Evolutionary conservation across 768 basidiomycete species (phyloP), one percentile per base, ranked within the genome.

Genomic region (Panellus pusillus): DNA sequence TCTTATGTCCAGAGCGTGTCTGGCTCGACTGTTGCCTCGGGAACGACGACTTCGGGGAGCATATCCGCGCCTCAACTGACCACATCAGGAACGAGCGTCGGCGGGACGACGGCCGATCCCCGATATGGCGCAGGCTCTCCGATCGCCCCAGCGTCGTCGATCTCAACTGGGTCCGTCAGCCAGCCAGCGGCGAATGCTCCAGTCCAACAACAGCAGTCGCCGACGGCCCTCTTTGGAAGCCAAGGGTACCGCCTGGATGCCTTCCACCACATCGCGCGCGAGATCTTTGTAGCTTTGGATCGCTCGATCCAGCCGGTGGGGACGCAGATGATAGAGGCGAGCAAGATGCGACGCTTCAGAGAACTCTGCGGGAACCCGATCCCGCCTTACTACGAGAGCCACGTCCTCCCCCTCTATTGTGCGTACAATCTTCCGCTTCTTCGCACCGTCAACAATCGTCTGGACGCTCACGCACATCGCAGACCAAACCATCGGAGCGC

Each of bases 321-420:
- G 13, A 60, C 51, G 13, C 46, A 52, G 24, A 49, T 55, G 50
- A 53, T 60, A 13, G 59, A 60, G 19, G 59, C 59, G 18, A 50
- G 47, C 31, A 60, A 57, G 44, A 55, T 60, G 15, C 54, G 54
- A 1, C 50, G 54, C 1, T 60, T 57, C 32, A 38, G 55, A 17
- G 52, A 54, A 46, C 32, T 60, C 9, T 6, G 50, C 15, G 54
- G 54, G 11, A 50, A 51, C 36, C 12, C 17, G 18, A 56, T 60
- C 11, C 54, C 59, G 15, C 54, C 59, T 9, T 60, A 49, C 8
- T 60, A 47, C 44, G 59, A 60, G 52, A 50, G 38, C 5, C 59
- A 57, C 19, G 59, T 60, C 13, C 54, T 60, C 15, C 54, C 59
- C 2, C 12, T 60, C 19, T 57, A 60, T 49, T 60, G 58, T 60